phyloP scores from a whole-genome alignment of 148 eudicot genomes.

The Arbutus unedo region DNA sequence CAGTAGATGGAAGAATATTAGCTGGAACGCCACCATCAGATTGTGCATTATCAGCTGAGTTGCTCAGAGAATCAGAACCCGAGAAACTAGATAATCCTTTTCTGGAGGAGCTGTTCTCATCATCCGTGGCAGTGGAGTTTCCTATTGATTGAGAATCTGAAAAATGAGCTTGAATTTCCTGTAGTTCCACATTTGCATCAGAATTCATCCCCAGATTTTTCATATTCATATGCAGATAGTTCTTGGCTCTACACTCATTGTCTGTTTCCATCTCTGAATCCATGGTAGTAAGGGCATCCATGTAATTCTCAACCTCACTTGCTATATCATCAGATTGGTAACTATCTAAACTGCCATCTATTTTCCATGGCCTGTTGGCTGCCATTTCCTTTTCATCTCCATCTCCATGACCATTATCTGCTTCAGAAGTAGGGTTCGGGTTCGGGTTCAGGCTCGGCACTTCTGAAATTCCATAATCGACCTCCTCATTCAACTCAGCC shows the following conservation, averaged over 20 bases:
- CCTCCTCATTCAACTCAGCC: conserved; percentile 30
- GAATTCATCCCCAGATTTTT: conserved; percentile 37
- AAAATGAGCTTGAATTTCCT: conserved; percentile 28
- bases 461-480: conserved; percentile 21
- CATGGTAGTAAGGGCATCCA: conserved; percentile 82
- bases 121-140: conserved; percentile 59
- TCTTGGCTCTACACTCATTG: conserved; percentile 45
- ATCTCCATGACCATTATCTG: conserved; percentile 25
- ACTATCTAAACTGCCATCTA: conserved; percentile 35
- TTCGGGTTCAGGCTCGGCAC: conserved; percentile 17
- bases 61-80: conserved; percentile 46
- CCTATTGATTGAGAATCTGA: conserved; percentile 66
- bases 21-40: conserved; percentile 28
- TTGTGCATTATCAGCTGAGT: conserved; percentile 33
- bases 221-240: conserved; percentile 23
- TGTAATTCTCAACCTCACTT: conserved; percentile 76
- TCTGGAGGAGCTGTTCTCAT: conserved; percentile 36
- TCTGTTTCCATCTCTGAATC: conserved; percentile 86
- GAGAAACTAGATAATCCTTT: conserved; percentile 45
- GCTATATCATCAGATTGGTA: conserved; percentile 60
- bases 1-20: conserved; percentile 21
- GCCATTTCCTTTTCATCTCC: conserved; percentile 38
- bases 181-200: conserved; percentile 53
- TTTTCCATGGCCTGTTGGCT: conserved; percentile 40
- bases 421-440: conserved; percentile 20